These are phyloP conservation scores for Penicillium sp. DNA, from an alignment of 2,329 filamentous ascomycete genomes.

Conservation along the genomic window DNA sequence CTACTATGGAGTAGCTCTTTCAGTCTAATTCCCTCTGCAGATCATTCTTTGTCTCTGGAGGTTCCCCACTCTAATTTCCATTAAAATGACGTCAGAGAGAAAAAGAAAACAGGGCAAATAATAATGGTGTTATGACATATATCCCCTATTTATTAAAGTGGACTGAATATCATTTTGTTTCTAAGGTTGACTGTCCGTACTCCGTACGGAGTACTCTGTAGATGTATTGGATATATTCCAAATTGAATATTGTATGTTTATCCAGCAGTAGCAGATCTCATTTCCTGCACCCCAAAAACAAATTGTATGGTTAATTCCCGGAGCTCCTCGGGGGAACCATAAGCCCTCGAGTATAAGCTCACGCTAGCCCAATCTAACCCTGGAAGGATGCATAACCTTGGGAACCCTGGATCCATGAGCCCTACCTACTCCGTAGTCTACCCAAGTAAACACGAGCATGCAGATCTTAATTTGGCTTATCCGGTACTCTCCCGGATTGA, in stretches of 20 bases:
- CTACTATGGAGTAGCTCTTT: not conserved
- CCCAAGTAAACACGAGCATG: not conserved
- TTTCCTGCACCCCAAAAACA: not conserved
- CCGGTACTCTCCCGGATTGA: not conserved
- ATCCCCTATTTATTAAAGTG: not conserved
- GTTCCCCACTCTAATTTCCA: not conserved
- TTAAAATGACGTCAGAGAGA: not conserved
- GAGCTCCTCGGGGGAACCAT: not conserved
- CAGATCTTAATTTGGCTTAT: conserved; percentile 3
- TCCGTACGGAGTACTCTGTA: not conserved
- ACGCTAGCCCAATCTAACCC: not conserved
- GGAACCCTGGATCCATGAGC: not conserved
- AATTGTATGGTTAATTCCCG: not conserved
- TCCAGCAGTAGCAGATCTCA: not conserved
- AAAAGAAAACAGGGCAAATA: not conserved
- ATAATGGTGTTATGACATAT: not conserved
- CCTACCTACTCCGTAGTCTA: not conserved
- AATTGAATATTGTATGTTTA: no score
- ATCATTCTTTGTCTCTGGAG: not conserved
- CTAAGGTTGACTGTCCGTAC: no score
- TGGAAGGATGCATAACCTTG: not conserved
- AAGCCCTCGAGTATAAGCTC: not conserved
- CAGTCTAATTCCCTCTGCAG: not conserved
- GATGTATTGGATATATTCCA: not conserved
- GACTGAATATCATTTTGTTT: not conserved